Percentiles rank a stretch among this genome's conserved stretches.
phyloP scores from a whole-genome alignment of 2,329 filamentous ascomycete genomes.

The Aspergillus amoenus region DNA sequence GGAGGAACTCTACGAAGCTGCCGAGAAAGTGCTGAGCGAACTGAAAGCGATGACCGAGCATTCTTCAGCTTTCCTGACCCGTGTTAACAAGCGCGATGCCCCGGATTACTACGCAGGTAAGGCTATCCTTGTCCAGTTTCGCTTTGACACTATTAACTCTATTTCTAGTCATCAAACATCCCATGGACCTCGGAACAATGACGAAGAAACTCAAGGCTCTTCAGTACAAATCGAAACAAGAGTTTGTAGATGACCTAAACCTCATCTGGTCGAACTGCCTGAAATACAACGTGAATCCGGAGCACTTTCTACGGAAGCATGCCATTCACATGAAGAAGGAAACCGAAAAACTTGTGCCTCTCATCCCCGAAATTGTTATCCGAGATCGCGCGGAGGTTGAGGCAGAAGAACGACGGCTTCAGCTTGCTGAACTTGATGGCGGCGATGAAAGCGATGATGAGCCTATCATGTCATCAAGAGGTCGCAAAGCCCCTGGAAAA shows the following conservation, averaged over 20 bases:
- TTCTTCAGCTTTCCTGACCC: constrained; percentile 89
- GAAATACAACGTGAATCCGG: constrained; percentile 88
- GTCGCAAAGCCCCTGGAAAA: constrained; percentile 78
- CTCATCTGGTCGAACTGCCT: constrained; percentile 97
- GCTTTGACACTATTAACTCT: constrained; percentile 19
- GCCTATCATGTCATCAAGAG: constrained; percentile 96
- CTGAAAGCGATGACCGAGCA: constrained; percentile 97
- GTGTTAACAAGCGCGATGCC: constrained; percentile 95
- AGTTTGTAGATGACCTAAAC: constrained; percentile 91
- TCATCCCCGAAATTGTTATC: constrained; percentile 91
- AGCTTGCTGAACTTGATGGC: constrained; percentile 76
- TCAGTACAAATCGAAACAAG: constrained; percentile 82
- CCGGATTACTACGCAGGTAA: constrained; percentile 91
- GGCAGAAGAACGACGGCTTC: constrained; percentile 76
- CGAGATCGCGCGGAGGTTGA: constrained; percentile 92
- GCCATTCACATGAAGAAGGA: constrained; percentile 96
- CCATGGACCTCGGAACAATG: constrained; percentile 97
- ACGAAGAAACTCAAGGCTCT: constrained; percentile 91
- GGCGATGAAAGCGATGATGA: constrained; percentile 94
- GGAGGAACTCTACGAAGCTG: constrained; percentile 94
- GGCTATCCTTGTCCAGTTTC: constrained; percentile 27
- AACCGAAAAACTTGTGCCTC: constrained; percentile 90
- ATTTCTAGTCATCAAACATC: constrained; percentile 78
- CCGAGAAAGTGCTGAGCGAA: constrained; percentile 95
- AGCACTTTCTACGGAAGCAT: constrained; percentile 85